phyloP scores from a whole-genome alignment of 2,329 filamentous ascomycete species.

The Aspergillus fumigatiaffinis region DNA sequence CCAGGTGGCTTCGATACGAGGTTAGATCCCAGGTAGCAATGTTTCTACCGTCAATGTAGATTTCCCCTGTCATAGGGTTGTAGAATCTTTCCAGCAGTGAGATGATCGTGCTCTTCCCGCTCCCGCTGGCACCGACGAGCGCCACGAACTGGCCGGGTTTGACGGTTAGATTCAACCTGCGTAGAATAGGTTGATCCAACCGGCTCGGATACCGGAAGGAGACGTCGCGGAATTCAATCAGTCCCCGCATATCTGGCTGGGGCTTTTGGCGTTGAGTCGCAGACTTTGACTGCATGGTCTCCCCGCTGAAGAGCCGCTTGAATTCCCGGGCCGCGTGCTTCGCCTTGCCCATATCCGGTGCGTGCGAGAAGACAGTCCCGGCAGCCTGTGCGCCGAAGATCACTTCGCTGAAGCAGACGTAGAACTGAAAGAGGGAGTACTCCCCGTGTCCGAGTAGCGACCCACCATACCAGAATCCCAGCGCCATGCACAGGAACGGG shows the following conservation, averaged over 20 bases:
- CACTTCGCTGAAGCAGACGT: constrained; percentile 81
- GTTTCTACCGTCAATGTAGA: constrained; percentile 79
- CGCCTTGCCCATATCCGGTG: constrained; percentile 89
- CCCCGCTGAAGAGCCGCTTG: constrained; percentile 77
- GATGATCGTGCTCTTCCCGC: constrained; percentile 92
- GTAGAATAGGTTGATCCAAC: constrained; percentile 82
- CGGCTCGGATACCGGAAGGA: constrained; percentile 93
- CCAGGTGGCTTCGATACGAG: constrained; percentile 77
- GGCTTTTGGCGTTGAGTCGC: background rate
- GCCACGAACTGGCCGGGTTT: constrained; percentile 55
- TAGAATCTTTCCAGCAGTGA: constrained; percentile 92
- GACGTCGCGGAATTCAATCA: constrained; percentile 84
- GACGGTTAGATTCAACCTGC: constrained; percentile 63
- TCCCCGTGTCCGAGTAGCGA: constrained; percentile 67
- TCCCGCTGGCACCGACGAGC: constrained; percentile 85
- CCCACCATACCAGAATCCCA: constrained; percentile 92
- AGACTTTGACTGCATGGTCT: constrained; percentile 58
- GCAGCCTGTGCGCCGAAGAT: constrained; percentile 92
- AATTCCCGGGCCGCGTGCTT: constrained; percentile 77
- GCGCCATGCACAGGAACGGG: constrained; percentile 76
- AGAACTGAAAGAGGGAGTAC: constrained; percentile 82
- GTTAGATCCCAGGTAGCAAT: constrained; percentile 78
- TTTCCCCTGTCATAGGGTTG: constrained; percentile 73
- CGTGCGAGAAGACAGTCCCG: constrained; percentile 83
- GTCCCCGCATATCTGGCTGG: constrained; percentile 57